Percentiles rank a stretch among this genome's conserved stretches.
Conservation (phyloP, 768 basidiomycete genomes). For the Tricholomella constricta region DNA sequence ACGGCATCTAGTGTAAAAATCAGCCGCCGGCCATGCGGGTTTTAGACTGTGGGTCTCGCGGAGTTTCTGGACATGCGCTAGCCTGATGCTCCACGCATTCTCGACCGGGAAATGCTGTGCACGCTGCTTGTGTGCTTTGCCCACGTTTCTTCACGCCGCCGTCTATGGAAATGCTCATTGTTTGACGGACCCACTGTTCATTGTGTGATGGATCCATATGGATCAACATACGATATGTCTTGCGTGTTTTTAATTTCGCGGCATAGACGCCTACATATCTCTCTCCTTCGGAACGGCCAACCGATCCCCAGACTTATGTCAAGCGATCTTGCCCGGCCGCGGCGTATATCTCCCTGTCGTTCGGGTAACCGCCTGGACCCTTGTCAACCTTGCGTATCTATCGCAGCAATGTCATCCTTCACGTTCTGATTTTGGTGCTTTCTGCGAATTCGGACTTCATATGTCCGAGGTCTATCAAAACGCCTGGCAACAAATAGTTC, state of each 20-base stretch:
- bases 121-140: not conserved
- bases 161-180: not conserved
- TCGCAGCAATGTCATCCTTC: not conserved
- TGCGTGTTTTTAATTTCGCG: conserved; percentile 6
- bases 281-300: not conserved
- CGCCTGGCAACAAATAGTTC: not conserved
- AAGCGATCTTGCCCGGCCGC: not conserved
- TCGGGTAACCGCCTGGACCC: not conserved
- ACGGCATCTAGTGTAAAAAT: not conserved
- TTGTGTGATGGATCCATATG: not conserved
- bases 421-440: not conserved
- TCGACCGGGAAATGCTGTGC: not conserved
- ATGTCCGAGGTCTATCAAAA: not conserved
- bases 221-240: not conserved
- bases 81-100: not conserved
- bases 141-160: not conserved
- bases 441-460: not conserved
- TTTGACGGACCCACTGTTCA: not conserved
- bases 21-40: not conserved
- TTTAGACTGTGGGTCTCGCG: not conserved
- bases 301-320: not conserved
- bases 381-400: not conserved
- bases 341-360: not conserved
- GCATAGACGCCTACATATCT: not conserved
- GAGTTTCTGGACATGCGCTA: conserved; percentile 6